phyloP scores from a whole-genome alignment of 1,284 basidiomycete genomes.

The Schizophyllum commune region DNA sequence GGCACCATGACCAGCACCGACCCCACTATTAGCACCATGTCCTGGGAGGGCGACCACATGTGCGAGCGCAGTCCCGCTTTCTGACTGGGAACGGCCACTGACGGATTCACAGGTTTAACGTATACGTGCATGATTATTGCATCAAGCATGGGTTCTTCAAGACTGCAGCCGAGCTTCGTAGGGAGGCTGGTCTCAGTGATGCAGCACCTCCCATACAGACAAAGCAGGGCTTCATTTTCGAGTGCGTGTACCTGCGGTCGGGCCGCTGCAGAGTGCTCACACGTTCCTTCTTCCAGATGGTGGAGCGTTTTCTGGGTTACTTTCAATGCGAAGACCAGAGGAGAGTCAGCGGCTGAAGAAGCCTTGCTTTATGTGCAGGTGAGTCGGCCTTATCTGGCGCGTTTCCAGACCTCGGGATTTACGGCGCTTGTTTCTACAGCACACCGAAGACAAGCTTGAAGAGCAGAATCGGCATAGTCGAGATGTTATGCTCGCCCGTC shows the following conservation, averaged over 20 bases:
- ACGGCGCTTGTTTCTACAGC: slow-evolving; percentile 4
- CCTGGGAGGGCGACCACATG: slow-evolving; percentile 52
- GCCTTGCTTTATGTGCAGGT: slow-evolving; percentile 67
- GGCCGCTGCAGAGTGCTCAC: slow-evolving; percentile 8
- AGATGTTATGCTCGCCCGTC: slow-evolving; percentile 5
- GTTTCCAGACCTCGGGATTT: slow-evolving; percentile 5
- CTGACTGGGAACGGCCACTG: slow-evolving; percentile 9
- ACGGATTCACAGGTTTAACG: slow-evolving; percentile 59
- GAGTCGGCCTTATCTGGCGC: slow-evolving; percentile 16
- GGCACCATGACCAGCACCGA: background rate
- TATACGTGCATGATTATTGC: slow-evolving; percentile 81
- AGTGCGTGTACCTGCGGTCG: slow-evolving; percentile 39
- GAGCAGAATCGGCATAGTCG: slow-evolving; percentile 9
- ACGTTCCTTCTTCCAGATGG: slow-evolving; percentile 44
- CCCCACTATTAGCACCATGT: slow-evolving; percentile 9
- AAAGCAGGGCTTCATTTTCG: slow-evolving; percentile 71
- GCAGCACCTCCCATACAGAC: slow-evolving; percentile 70
- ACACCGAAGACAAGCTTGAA: slow-evolving; percentile 21
- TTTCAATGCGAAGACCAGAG: slow-evolving; percentile 68
- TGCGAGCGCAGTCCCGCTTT: slow-evolving; percentile 24
- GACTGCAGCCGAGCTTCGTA: slow-evolving; percentile 55
- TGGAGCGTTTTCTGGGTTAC: slow-evolving; percentile 84
- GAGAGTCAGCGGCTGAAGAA: slow-evolving; percentile 47
- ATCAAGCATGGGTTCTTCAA: slow-evolving; percentile 65
- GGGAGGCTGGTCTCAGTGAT: slow-evolving; percentile 58